Percentiles rank a stretch among this genome's conserved stretches.
Evolutionary conservation across 179 eudicot genomes (phyloP).

Genomic region (Vitellaria paradoxa): DNA sequence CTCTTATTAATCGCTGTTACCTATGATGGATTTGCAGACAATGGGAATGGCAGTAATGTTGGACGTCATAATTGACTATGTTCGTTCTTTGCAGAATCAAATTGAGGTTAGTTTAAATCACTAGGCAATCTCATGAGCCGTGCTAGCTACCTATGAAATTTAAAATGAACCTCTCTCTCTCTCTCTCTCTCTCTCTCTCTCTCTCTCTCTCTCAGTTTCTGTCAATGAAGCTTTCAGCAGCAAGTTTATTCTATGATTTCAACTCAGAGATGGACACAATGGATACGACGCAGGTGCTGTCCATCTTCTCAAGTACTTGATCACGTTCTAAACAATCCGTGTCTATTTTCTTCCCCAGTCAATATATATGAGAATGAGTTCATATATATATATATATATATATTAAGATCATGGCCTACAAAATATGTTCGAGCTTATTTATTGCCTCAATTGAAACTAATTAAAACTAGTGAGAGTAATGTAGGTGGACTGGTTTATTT

Average conservation of each 20-base stretch:
- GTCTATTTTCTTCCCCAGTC: background rate
- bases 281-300: conserved; percentile 47
- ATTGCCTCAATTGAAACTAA: background rate
- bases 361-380: too few relatives aligned
- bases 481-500: background rate
- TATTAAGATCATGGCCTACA: too few relatives aligned
- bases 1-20: background rate
- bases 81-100: conserved; percentile 83
- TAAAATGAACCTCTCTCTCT: background rate
- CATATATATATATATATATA: too few relatives aligned
- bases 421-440: background rate
- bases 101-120: conserved; percentile 55
- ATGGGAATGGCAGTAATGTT: conserved; percentile 99
- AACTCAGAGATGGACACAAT: conserved; percentile 69
- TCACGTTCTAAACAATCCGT: too few relatives aligned
- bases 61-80: conserved; percentile 90
- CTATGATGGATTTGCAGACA: conserved; percentile 43
- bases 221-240: conserved; percentile 95
- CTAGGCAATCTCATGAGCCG: background rate
- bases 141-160: too few relatives aligned
- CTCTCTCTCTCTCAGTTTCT: conserved; percentile 52
- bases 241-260: conserved; percentile 63
- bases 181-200: conserved; percentile 13
- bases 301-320: background rate
- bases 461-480: background rate